A percentile compares a stretch with the other conserved stretches of the same genome.
Conservation (phyloP, 805 yeast genomes). For the Metahyphopichia silvanorum region DNA sequence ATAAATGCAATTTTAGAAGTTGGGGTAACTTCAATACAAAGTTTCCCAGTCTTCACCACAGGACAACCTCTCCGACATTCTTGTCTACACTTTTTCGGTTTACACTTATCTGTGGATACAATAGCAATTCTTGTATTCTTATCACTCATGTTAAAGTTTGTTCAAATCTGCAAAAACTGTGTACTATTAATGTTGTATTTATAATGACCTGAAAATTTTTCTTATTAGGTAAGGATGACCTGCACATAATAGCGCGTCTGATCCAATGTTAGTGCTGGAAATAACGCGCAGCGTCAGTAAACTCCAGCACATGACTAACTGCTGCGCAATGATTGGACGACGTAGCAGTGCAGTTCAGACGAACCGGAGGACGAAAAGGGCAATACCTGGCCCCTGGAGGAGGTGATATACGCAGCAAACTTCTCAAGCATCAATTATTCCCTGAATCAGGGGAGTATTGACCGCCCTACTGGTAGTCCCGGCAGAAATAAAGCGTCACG, state of each 20-base stretch:
- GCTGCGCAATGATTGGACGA: slow-evolving; percentile 16
- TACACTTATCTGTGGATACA: slow-evolving; percentile 90
- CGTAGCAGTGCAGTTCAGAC: too few relatives aligned
- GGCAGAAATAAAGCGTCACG: too few relatives aligned
- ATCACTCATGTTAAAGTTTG: slow-evolving; percentile 20
- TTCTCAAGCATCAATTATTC: too few relatives aligned
- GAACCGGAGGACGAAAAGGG: too few relatives aligned
- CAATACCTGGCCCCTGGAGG: too few relatives aligned
- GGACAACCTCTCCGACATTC: slow-evolving; percentile 98
- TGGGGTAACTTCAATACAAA: slow-evolving; percentile 95
- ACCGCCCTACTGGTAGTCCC: too few relatives aligned
- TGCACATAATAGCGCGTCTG: not conserved
- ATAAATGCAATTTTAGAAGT: slow-evolving; percentile 89
- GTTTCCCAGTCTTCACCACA: slow-evolving; percentile 94
- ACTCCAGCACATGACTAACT: slow-evolving; percentile 20
- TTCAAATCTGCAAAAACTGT: not conserved
- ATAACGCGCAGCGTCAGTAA: slow-evolving; percentile 16
- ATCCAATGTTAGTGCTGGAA: slow-evolving; percentile 13
- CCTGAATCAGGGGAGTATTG: too few relatives aligned
- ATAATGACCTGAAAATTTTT: not conserved
- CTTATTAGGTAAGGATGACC: too few relatives aligned
- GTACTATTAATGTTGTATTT: not conserved
- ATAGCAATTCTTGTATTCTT: slow-evolving; percentile 87
- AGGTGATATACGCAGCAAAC: too few relatives aligned
- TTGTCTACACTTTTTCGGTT: slow-evolving; percentile 97